Base-by-base conservation (phyloP, 2,329 filamentous ascomycete genomes). In the Sporothrix luriei region DNA sequence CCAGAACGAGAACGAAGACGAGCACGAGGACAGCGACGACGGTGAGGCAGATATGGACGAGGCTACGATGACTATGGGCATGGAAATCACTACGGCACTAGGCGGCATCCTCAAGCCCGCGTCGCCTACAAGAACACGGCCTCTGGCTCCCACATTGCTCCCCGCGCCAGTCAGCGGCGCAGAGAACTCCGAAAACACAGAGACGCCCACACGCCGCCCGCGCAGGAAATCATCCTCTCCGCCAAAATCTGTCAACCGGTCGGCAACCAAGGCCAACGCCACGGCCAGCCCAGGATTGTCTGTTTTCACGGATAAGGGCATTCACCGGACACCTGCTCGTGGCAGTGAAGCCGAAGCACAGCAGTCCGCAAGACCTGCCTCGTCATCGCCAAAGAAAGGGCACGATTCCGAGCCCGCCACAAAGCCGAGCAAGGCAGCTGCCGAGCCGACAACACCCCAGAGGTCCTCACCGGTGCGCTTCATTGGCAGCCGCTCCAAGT, bases 11-110 rank as follows among this genome's bases (percentile, higher is more conserved):
- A 59, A 76, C 21, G 75, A 77, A 11, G 76, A 76, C 71, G 55
- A 62, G 9, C 38, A 48, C 4, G 24, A 51, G 16, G 76, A 77
- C 16, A 75, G 77, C 3, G 74, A 77, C n/a, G 75, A 78, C 6
- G 76, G 76, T 70, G 61, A 77, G 72, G 70, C 76, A n/a, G 75
- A 76, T 4, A 76, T 77, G 4, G 69, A 66, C 9, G 71, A 72
- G 16, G 66, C 51, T 13, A 88, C 85, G 1, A 82, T 85, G 76
- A 88, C 86, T 1, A 82, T 85, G 76, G 87, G 84, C 0, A 91
- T 91, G 89, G 89, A 91, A 59, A 87, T 91, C 76, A 91, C 89
- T 1, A 82, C 82, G 59, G 86, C 85, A 6, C 81, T 91, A 61
- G 89, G 90, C 11, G 82, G 83, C 10, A 91, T 92, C 66, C 80